Evolutionary conservation across 2,329 filamentous ascomycete genomes (phyloP), one percentile per base, ranked within the genome.

Genomic region (Colletotrichum lindemuthianum): DNA sequence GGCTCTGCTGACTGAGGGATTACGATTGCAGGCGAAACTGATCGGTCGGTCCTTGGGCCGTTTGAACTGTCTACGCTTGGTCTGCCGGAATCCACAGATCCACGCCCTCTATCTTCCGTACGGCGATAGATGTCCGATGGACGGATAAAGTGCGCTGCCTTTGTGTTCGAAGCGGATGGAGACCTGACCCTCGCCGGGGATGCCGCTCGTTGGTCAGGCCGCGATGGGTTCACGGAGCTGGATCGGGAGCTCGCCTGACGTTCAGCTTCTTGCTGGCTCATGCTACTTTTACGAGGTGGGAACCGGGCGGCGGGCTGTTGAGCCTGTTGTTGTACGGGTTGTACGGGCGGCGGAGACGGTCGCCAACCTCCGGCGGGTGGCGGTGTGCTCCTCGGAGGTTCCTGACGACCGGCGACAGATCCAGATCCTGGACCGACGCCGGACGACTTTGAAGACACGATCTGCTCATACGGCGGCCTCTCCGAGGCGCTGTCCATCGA

Each of bases 41-140:
- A 59, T 10, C 48, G 48, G 6, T 59, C 53, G 15, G 36, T 64
- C 39, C 16, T 45, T 16, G 34, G 13, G 13, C 43, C 48, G 59
- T 39, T 70, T n/a, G 79, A 70, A 24, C 83, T 82, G 68, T 89
- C 87, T 63, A 86, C 72, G 67, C 83, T 88, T 6, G 86, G 84
- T 55, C 86, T 80, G 16, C 82, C 77, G 9, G 85, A 85, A 2
- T 90, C 88, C 60, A 86, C 75, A 1, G 86, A 87, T 60, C 82
- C 81, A 41, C 83, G 78, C 68, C 86, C 83, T 68, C 79, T 84
- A 66, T 86, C 81, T 57, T 82, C 83, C 68, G 90, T 82, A 6
- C 90, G 87, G 71, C 86, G 90, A 74, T 95, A 94, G 45, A 94
- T 90, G 69, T 96, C 92, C 11, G 90, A 86, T 2, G 92, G 91